Evolutionary conservation across 768 basidiomycete species (phyloP), one percentile per base, ranked within the genome.

Genomic region (Hericium alpestre): DNA sequence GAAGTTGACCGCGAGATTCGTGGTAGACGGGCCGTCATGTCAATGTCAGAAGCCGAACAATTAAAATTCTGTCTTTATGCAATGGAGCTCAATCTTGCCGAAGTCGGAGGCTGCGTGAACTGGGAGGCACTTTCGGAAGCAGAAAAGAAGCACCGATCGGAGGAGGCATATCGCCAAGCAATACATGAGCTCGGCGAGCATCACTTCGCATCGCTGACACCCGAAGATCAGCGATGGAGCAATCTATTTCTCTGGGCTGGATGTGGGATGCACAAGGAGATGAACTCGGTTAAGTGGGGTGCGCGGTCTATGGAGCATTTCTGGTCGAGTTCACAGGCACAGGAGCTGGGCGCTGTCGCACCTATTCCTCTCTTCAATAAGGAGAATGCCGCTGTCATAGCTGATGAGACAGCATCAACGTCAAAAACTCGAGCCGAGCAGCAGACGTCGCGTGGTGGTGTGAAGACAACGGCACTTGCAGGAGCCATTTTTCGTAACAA

Each of bases 231-330:
- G 1, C 20, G 38, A 7, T 25, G 37, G 18, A 23, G 55, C 3
- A 38, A 58, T 16, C 54, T 58, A 15, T 58, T 62, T 37, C 3
- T 62, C 20, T 54, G 54, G 20, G 40, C 37, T 12, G 58, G 58
- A 5, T 62, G 61, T 25, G 38, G 32, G 2, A 62, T 62, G 58
- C 61, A 62, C 38, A 62, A 62, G 49, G 61, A 62, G 12, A 48
- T 59, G 18, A 62, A 62, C 52, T 15, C 53, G 7, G 43, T 62
- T 23, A 62, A 62, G 52, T 56, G 61, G 4, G 59, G 61, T 3
- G 47, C 23, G 22, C 37, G 37, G 11, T 12, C 23, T 4, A 58
- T 65, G 58, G 40, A 41, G n/a, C 13, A 10, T 13, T 41, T 41
- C 10, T 41, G 40, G 40, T n/a, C 12, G 4, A 3, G 3, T 12